A percentile compares a stretch with the other conserved stretches of the same genome.
Evolutionary conservation across 2,329 filamentous ascomycete genomes (phyloP).

Genomic region (Aspergillus puulaauensis): DNA sequence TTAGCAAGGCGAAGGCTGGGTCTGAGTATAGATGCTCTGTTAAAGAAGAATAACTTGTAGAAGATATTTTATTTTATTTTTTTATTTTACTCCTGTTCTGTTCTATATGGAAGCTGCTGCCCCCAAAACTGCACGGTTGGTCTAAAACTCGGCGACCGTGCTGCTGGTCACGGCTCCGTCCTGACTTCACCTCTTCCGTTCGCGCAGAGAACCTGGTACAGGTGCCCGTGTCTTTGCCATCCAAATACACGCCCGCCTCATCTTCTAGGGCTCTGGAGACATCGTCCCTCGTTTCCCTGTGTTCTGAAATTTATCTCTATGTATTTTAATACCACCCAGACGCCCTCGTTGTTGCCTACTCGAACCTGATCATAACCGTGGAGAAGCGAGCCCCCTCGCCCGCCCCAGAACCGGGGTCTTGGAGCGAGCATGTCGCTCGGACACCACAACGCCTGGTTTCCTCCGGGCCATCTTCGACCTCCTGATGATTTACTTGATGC

Average conservation of each 20-base stretch:
- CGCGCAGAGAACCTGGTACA: slow-evolving; percentile 43
- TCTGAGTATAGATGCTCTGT: neutral
- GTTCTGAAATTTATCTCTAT: slow-evolving; percentile 25
- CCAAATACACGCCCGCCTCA: slow-evolving; percentile 33
- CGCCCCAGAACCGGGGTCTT: slow-evolving; percentile 47
- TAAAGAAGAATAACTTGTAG: neutral
- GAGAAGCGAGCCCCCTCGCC: slow-evolving; percentile 45
- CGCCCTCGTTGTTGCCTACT: slow-evolving; percentile 27
- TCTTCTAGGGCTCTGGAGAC: slow-evolving; percentile 31
- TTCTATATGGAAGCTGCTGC: neutral
- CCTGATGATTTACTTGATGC: slow-evolving; percentile 58
- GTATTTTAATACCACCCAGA: slow-evolving; percentile 31
- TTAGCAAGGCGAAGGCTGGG: neutral
- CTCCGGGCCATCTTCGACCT: slow-evolving; percentile 59
- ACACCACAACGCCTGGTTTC: slow-evolving; percentile 68
- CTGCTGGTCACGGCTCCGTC: slow-evolving; percentile 30
- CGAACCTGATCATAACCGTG: slow-evolving; percentile 41
- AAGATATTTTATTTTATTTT: neutral
- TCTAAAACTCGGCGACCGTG: slow-evolving; percentile 31
- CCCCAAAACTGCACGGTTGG: slow-evolving; percentile 31
- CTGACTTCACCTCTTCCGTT: slow-evolving; percentile 39
- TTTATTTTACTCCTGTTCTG: neutral
- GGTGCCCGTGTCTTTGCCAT: slow-evolving; percentile 39
- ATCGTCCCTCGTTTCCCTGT: slow-evolving; percentile 26
- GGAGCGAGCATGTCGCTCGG: slow-evolving; percentile 62